phyloP scores from a whole-genome alignment of 805 yeast genomes.

The Metschnikowia shivogae region DNA sequence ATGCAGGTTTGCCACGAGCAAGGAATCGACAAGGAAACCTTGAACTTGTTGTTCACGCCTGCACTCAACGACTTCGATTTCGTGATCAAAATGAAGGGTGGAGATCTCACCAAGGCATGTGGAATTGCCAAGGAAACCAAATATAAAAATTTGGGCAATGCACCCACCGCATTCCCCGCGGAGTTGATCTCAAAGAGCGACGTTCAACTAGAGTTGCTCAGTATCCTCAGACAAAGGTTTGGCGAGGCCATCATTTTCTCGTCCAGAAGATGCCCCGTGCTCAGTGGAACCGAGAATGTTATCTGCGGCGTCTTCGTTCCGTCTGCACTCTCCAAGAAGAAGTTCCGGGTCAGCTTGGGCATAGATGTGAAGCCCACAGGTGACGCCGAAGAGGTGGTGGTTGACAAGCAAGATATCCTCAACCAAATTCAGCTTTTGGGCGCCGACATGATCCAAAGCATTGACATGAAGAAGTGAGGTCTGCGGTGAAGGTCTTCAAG shows the following conservation, averaged over 20 bases:
- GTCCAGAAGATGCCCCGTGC: conserved; percentile 49
- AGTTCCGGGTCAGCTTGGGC: conserved; percentile 77
- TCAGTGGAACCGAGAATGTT: conserved; percentile 52
- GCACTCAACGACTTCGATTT: conserved; percentile 83
- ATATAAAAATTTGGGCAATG: conserved; percentile 57
- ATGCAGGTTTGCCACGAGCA: conserved; percentile 46
- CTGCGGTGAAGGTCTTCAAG: not conserved
- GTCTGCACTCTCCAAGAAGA: conserved; percentile 49
- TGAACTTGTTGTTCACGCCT: conserved; percentile 68
- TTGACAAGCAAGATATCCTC: conserved; percentile 70
- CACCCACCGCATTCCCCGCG: conserved; percentile 40
- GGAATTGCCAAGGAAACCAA: conserved; percentile 54
- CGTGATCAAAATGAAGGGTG: conserved; percentile 54
- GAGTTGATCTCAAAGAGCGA: conserved; percentile 51
- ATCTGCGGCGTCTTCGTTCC: conserved; percentile 84
- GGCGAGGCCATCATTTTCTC: conserved; percentile 70
- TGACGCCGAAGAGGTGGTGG: conserved; percentile 47
- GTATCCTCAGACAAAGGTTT: conserved; percentile 60
- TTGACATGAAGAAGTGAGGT: conserved; percentile 32
- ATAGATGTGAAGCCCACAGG: conserved; percentile 63
- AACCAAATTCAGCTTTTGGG: conserved; percentile 68
- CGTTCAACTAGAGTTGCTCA: conserved; percentile 54
- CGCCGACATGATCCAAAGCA: conserved; percentile 51
- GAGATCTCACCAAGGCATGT: conserved; percentile 40
- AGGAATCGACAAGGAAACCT: conserved; percentile 35